These are phyloP conservation scores for Tremellales sp. DNA, from an alignment of 1,284 basidiomycete genomes.

Conservation along the genomic window DNA sequence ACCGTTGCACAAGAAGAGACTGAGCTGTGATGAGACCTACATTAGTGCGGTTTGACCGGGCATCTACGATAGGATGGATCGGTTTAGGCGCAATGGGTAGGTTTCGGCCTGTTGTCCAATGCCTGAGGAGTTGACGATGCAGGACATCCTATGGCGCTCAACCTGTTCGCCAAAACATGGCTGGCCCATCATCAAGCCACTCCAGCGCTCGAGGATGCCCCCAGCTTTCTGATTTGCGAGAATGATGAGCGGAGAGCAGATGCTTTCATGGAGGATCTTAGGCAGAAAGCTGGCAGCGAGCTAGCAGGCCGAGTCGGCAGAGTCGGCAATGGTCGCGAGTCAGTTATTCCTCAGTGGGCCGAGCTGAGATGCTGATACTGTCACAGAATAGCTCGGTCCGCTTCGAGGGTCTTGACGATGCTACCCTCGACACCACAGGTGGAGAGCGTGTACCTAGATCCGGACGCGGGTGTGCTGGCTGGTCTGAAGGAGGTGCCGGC, in stretches of 20 bases:
- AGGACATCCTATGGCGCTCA: conserved; percentile 45
- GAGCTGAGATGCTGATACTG: background rate
- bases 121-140: background rate
- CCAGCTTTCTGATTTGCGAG: conserved; percentile 44
- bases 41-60: no score
- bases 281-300: conserved; percentile 20
- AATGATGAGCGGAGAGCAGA: conserved; percentile 27
- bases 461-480: conserved; percentile 21
- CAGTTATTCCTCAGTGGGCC: conserved; percentile 10
- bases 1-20: no score
- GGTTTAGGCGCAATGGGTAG: conserved; percentile 45
- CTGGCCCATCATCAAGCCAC: conserved; percentile 19
- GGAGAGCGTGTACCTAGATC: conserved; percentile 47
- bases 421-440: conserved; percentile 52
- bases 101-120: conserved; percentile 1
- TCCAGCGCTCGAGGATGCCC: background rate
- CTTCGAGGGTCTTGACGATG: conserved; percentile 51
- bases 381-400: conserved; percentile 46
- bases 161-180: conserved; percentile 43
- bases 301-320: conserved; percentile 16
- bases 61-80: conserved; percentile 41
- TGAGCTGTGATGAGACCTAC: no score
- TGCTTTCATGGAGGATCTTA: conserved; percentile 26
- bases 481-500: conserved; percentile 14
- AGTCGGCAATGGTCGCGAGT: conserved; percentile 29